phyloP scores from a whole-genome alignment of 75 land plant species.

The Chamaecyparis obtusa region DNA sequence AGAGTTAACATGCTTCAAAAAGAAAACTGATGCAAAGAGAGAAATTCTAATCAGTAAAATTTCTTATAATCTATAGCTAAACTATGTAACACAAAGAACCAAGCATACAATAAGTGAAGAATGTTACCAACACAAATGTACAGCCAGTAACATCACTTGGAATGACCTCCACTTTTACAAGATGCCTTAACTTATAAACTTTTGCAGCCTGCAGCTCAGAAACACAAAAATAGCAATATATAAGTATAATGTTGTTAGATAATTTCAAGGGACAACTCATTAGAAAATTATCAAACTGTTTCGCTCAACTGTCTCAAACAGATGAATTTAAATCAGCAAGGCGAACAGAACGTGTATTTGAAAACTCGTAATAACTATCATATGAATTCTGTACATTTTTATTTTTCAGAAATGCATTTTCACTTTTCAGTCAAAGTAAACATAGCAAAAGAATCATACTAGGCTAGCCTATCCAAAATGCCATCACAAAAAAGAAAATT shows the following conservation, averaged over 20 bases:
- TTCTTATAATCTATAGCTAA: neutral
- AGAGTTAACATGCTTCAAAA: neutral
- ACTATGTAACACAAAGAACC: neutral
- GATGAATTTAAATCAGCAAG: neutral
- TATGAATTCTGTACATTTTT: neutral
- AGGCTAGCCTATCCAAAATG: neutral
- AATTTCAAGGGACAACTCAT: neutral
- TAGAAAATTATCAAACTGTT: neutral
- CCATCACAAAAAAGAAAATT: neutral
- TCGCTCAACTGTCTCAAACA: neutral
- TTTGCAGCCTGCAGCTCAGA: constrained; percentile 69
- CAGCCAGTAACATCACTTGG: constrained; percentile 90
- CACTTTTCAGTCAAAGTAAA: neutral
- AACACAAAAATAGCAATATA: constrained; percentile 9
- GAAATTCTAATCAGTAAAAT: neutral
- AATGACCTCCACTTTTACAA: constrained; percentile 87
- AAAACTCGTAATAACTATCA: neutral
- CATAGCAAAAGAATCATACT: neutral
- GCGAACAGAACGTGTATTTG: neutral
- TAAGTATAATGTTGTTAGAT: neutral
- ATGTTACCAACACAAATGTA: constrained; percentile 69
- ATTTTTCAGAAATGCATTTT: neutral
- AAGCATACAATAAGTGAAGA: constrained; percentile 8
- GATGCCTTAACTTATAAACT: constrained; percentile 92
- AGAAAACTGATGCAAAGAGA: neutral